Base-by-base conservation (phyloP, 352 stramenopile genomes). In the Globisporangium sylvaticum region DNA sequence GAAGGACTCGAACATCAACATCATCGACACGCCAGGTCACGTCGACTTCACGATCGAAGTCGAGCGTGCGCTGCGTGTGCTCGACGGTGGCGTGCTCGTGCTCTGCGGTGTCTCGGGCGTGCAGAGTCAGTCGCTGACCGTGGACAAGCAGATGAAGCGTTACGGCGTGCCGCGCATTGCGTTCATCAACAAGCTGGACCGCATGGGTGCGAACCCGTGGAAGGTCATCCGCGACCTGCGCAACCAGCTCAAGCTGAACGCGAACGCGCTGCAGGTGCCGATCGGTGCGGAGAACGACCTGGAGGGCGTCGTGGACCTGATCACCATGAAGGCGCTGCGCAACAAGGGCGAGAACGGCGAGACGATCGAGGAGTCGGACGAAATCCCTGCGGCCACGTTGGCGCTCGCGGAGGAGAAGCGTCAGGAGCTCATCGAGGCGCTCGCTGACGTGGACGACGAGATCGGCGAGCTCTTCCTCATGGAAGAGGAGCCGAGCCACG, bases 141-240 rank as follows among this genome's bases (percentile, higher is more conserved):
- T 99, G 10, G 97, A 99, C 86, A 94, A 98, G 69, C 97, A 99
- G 85, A 99, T 99, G 96, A 99, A 99, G 84, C 94, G 98, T 44
- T 99, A 99, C 80, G 96, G 98, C 54, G 97, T 99, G 42, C 98
- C 98, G 20, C 89, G 98, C 64, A 87, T 99, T 42, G 97, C 96
- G 20, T 99, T 99, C 77, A 97, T 99, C 73, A 99, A 99, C 87
- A 99, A 99, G 79, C 86, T 99, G 12, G 98, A 99, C 82, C 88
- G 98, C 72, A 94, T 50, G 42, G 42, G 42, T 9, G 42, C 42
- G 42, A 50, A 50, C 42, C 42, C 42, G 18, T 50, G 42, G 42
- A 50, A 50, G 42, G 42, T 50, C 18, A 50, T 50, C 42, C 42
- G 42, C 18, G 42, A 50, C 15, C 42, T 50, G 42, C 42, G 42